Base-by-base conservation (phyloP, 2,329 filamentous ascomycete genomes). In the Coniochaeta sp. region DNA sequence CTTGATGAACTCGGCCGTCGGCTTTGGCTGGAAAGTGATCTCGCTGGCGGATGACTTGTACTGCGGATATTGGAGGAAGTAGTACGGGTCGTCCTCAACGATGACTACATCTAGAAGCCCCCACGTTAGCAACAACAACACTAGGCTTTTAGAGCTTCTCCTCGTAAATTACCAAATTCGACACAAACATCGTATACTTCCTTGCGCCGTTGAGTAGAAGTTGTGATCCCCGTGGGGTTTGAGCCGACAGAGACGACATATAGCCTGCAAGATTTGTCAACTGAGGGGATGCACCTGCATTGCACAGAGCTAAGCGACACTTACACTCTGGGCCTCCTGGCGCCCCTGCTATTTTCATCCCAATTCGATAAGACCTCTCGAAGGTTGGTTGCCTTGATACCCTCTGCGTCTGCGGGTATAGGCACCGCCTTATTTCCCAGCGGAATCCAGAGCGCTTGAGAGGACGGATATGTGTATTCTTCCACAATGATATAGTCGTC, bases 61-160 rank as follows among this genome's bases (percentile, higher is more conserved):
- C 0, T 89, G 89, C 0, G 91, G 91, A 73, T 85, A 97, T 72
- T 97, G 93, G 8, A 98, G 80, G 72, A 93, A 93, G 90, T 91
- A 97, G 77, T 97, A 97, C 7, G 93, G 93, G 63, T 97, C 93
- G 68, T 98, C 93, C 73, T 98, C 93, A 63, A 96, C 77, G 64
- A 97, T 96, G 68, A 97, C 84, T 63, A 97, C 83, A 72, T 97
- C 34, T 38, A 16, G 34, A 14, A 14, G 14, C 5, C 30, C n/a
- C 30, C 9, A 9, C 30, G 30, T 32, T 38, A 38, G 34, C 4
- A 12, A 34, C 6, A 16, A 38, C 9, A 38, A 14, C 34, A 38
- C 34, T 12, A 12, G 34, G 10, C 12, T 32, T 32, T 32, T 38
- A 12, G 34, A 14, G 9, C 3, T 12, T 12, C 34, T 14, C 9